Base-by-base conservation (phyloP, 495 filamentous ascomycete genomes). In the Talaromyces thailandensis region DNA sequence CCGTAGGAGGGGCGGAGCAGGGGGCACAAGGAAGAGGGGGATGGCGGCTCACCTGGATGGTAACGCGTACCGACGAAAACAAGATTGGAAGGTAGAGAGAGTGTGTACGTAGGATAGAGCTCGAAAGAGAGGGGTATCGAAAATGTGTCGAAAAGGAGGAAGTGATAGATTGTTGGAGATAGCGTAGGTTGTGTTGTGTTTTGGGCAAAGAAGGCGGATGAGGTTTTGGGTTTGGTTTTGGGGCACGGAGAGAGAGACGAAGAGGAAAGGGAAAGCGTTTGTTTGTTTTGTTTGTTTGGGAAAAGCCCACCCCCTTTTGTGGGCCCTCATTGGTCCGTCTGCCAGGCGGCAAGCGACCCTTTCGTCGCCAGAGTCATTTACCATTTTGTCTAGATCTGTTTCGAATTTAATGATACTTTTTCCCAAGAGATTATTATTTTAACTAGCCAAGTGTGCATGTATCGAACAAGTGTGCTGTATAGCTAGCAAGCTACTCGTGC, bases 231-330 rank as follows among this genome's bases (percentile, higher is more conserved):
- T 32, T 28, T 28, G 25, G 53, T 32, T 57, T 21, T 21, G 67
- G 69, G 73, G 67, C 65, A 64, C 66, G 68, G 69, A 65, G 65
- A 67, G 70, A 69, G n/a, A n/a, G n/a, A n/a, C n/a, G n/a, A n/a
- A 71, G 67, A 68, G 67, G 70, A 69, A 71, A 68, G 68, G 35
- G 35, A 40, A 40, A 72, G 68, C 50, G 55, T 57, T 57, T 57
- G 55, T 57, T 57, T 57, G 55, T 35, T 35, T 29, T 57, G 55
- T 57, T 57, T 61, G 59, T 37, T 35, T 18, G 59, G 25, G 57
- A 35, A n/a, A 59, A 40, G 37, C 37, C 57, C 26, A 25, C 43
- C 43, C 12, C 24, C 23, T 31, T 50, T 48, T 50, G 43, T 40
- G 24, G 59, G 40, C 25, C 25, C 16, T 32, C 23, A 61, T 61